phyloP scores from a whole-genome alignment of 805 yeast species.

The Geotrichum ghanense region DNA sequence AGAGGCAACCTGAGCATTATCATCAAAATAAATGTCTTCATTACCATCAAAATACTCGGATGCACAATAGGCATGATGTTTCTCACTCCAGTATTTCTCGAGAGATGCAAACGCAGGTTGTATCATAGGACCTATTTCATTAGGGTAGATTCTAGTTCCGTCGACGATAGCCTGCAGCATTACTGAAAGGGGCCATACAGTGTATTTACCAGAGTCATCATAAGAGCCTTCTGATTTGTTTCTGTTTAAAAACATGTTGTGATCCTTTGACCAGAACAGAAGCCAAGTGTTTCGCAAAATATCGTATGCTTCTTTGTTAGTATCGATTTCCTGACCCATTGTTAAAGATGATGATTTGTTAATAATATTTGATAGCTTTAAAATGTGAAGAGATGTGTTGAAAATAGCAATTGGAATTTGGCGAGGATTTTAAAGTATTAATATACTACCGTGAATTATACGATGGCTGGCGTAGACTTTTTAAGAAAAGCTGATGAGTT shows the following conservation, averaged over 20 bases:
- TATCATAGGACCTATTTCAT: constrained; percentile 41
- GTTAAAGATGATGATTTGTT: background rate
- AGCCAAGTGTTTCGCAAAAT: constrained; percentile 9
- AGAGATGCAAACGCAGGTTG: constrained; percentile 41
- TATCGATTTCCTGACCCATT: background rate
- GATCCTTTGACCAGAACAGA: constrained; percentile 19
- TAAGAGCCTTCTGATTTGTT: constrained; percentile 31
- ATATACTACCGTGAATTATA: no score
- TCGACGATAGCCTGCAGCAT: constrained; percentile 59
- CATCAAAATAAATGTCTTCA: constrained; percentile 56
- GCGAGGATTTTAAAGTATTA: no score
- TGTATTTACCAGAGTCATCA: constrained; percentile 43
- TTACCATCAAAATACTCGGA: constrained; percentile 49
- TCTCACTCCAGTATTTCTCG: constrained; percentile 39
- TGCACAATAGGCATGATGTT: constrained; percentile 50
- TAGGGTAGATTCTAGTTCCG: constrained; percentile 41
- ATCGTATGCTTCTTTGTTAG: constrained; percentile 3
- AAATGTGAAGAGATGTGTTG: no score
- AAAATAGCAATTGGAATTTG: no score
- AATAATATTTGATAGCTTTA: no score
- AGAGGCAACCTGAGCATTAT: constrained; percentile 63
- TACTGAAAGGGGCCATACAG: constrained; percentile 60
- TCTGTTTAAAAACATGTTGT: constrained; percentile 17
- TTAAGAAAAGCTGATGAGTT: no score
- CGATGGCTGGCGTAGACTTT: no score